Evolutionary conservation across 139 green algal species (phyloP).

Genomic region (Spirogloea muscicola): DNA sequence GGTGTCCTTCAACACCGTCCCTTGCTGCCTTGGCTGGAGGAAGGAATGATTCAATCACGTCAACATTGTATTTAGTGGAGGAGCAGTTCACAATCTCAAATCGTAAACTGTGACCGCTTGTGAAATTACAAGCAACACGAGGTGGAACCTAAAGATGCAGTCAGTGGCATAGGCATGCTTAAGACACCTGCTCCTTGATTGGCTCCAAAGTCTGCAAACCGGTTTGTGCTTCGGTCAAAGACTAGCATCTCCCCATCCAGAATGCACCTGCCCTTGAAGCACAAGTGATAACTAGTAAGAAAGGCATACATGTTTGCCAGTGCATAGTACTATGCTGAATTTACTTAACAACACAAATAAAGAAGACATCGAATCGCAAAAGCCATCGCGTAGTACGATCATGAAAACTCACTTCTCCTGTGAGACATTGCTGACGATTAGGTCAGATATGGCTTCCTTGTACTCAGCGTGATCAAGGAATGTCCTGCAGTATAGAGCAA

Average conservation of each 20-base stretch:
- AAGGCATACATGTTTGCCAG: neutral
- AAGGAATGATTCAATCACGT: no score
- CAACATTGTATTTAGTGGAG: no score
- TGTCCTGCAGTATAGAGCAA: neutral
- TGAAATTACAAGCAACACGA: no score
- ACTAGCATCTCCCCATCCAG: conserved; percentile 57
- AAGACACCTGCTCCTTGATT: conserved; percentile 37
- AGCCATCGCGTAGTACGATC: neutral
- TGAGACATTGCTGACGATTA: neutral
- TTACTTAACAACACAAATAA: neutral
- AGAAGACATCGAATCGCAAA: neutral
- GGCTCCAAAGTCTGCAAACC: conserved; percentile 19
- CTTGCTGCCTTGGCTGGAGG: no score
- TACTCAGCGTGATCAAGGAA: neutral
- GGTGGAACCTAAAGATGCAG: no score
- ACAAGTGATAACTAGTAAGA: conserved; percentile 14
- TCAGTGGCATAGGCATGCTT: no score
- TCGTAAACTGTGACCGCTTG: no score
- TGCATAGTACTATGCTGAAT: neutral
- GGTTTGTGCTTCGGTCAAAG: conserved; percentile 40
- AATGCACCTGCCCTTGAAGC: conserved; percentile 44
- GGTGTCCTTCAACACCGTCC: no score
- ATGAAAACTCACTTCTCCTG: neutral
- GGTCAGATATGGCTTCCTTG: neutral
- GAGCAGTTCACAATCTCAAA: no score